Percentiles rank a stretch among this genome's conserved stretches.
These are phyloP conservation scores for Fragaria iinumae DNA, from an alignment of 306 rosid genomes.

Conservation along the genomic window DNA sequence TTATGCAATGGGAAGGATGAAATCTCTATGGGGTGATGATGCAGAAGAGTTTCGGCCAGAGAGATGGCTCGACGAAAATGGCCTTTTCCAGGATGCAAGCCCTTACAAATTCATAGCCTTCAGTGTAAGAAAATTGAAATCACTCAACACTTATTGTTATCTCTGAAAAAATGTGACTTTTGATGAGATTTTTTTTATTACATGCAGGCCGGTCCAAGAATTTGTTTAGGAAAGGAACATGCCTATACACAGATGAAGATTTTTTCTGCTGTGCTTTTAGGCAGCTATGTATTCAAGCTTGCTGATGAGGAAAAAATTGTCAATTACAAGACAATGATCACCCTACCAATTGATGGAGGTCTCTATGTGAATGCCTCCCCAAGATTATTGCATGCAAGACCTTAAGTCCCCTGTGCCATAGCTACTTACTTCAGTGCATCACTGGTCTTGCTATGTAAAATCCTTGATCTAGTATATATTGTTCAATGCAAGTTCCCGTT, in stretches of 20 bases:
- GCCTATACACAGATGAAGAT: slow-evolving; percentile 15
- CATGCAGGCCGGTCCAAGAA: slow-evolving; percentile 7
- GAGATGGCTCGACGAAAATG: slow-evolving; percentile 36
- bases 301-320: not conserved
- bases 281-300: slow-evolving; percentile 13
- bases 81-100: slow-evolving; percentile 28
- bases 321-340: slow-evolving; percentile 16
- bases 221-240: slow-evolving; percentile 5
- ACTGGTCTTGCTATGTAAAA: not conserved
- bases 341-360: slow-evolving; percentile 21
- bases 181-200: not conserved
- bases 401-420: not conserved
- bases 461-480: not conserved
- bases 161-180: not conserved
- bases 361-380: not conserved
- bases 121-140: slow-evolving; percentile 33
- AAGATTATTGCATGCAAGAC: not conserved
- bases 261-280: not conserved
- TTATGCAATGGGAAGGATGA: slow-evolving; percentile 41
- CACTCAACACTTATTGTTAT: not conserved
- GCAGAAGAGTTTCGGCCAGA: slow-evolving; percentile 37
- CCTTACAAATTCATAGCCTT: slow-evolving; percentile 35
- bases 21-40: slow-evolving; percentile 30
- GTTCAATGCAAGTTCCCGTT: not conserved
- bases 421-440: not conserved